Evolutionary conservation across 805 yeast species (phyloP), one percentile per base, ranked within the genome.

Genomic region (Nakazawaea wyomingensis): DNA sequence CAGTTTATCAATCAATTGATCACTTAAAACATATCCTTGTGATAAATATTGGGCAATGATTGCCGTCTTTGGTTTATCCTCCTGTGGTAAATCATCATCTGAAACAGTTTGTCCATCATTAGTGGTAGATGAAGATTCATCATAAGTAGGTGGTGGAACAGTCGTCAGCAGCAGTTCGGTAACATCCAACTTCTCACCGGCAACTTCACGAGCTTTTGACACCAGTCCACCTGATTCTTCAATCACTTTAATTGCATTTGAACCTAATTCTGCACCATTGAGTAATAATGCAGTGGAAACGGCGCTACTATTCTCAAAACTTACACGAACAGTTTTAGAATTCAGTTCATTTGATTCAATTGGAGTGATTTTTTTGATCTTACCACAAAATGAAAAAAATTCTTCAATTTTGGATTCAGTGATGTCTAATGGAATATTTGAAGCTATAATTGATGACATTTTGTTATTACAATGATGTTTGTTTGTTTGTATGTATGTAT

Each of bases 381-480:
- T 71, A 14, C 95, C 95, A 56, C 93, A 83, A 61, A 85, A 85
- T 19, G 83, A 68, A 61, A 85, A 85, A 62, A 85, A 85, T 47
- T 82, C 83, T 34, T 67, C 62, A 27, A 84, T 58, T 53, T 81
- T 77, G 31, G 69, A 68, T 36, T 70, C 65, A 4, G 77, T 52
- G 31, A 80, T 72, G 24, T 68, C 50, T 4, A 62, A 52, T 32
- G 85, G 77, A 32, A 84, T 70, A 48, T 78, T 72, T 14, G 79
- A 69, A 18, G 79, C 87, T 46, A 71, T 65, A 35, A 83, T 65
- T 8, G 79, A 54, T 29, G 47, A 44, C 47, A 44, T 43, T 18
- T 11, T 41, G 19, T 4, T n/a, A n/a, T n/a, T n/a, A n/a, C n/a
- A n/a, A n/a, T n/a, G n/a, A n/a, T n/a, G n/a, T n/a, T n/a, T n/a